Conservation (phyloP, 2,329 filamentous ascomycete species). For the Talaromyces sp. region DNA sequence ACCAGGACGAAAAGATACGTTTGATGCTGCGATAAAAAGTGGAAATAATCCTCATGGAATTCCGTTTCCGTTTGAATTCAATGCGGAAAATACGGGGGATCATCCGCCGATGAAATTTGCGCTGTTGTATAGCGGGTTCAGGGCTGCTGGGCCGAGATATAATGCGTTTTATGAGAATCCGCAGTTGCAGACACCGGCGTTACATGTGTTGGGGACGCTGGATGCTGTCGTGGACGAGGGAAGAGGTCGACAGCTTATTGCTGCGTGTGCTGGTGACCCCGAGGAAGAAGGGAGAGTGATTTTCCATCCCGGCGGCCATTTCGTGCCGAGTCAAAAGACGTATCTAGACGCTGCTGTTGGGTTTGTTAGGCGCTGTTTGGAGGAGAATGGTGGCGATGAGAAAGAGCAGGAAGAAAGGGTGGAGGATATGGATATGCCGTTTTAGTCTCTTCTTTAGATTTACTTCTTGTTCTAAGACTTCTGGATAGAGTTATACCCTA, state of each 20-base stretch:
- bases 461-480: conserved; percentile 2
- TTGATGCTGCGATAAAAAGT: conserved; percentile 23
- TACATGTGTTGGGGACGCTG: conserved; percentile 77
- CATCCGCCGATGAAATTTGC: conserved; percentile 63
- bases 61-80: conserved; percentile 47
- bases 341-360: conserved; percentile 70
- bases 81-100: conserved; percentile 20
- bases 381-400: conserved; percentile 26
- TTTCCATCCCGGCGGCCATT: conserved; percentile 83
- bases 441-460: conserved; percentile 26
- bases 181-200: conserved; percentile 65
- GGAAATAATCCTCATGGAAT: conserved; percentile 35
- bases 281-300: conserved; percentile 49
- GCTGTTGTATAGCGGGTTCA: conserved; percentile 72
- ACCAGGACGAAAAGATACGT: conserved; percentile 38
- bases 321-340: conserved; percentile 76
- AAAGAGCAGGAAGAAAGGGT: conserved; percentile 49
- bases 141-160: conserved; percentile 56
- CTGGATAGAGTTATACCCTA: conserved; percentile 8
- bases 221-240: conserved; percentile 84
- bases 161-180: conserved; percentile 64
- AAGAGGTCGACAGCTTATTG: conserved; percentile 61
- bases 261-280: conserved; percentile 54
- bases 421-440: conserved; percentile 65
- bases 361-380: conserved; percentile 58